Percentiles rank a stretch among this genome's conserved stretches.
These are phyloP conservation scores for Ceratonia siliqua DNA, from an alignment of 306 rosid genomes.

Conservation along the genomic window DNA sequence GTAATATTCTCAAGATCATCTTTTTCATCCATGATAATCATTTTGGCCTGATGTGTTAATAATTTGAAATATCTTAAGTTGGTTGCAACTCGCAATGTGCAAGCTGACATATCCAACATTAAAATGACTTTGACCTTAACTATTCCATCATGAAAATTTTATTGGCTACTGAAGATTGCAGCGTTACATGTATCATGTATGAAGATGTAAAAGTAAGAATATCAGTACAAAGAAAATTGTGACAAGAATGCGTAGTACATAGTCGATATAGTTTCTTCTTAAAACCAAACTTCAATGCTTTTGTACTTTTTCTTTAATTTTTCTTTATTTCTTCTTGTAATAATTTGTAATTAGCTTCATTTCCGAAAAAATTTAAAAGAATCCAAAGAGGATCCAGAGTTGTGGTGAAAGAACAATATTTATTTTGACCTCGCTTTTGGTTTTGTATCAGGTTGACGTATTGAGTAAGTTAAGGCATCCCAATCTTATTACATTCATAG, in stretches of 20 bases:
- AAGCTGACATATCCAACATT: not conserved
- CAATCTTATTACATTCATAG: constrained; percentile 79
- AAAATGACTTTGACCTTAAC: constrained; percentile 7
- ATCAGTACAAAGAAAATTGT: not conserved
- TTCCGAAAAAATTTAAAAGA: not conserved
- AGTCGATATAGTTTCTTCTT: not conserved
- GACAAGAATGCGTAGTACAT: not conserved
- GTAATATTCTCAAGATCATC: constrained; percentile 6
- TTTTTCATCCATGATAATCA: not conserved
- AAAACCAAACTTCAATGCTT: not conserved
- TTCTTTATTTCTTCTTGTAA: not conserved
- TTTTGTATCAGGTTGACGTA: constrained; percentile 63
- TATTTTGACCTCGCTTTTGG: constrained; percentile 6
- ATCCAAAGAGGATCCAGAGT: not conserved
- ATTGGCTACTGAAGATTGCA: not conserved
- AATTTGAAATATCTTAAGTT: constrained; percentile 6
- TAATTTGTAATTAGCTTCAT: not conserved
- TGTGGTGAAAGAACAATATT: not conserved
- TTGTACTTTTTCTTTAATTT: not conserved
- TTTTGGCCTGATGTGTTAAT: not conserved
- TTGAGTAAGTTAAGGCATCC: constrained; percentile 83
- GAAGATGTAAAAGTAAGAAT: not conserved
- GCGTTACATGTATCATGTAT: not conserved
- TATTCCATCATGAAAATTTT: not conserved
- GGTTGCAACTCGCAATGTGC: not conserved